These are phyloP conservation scores for Zymoseptoria brevis DNA, from an alignment of 2,329 filamentous ascomycete genomes.

Conservation along the genomic window DNA sequence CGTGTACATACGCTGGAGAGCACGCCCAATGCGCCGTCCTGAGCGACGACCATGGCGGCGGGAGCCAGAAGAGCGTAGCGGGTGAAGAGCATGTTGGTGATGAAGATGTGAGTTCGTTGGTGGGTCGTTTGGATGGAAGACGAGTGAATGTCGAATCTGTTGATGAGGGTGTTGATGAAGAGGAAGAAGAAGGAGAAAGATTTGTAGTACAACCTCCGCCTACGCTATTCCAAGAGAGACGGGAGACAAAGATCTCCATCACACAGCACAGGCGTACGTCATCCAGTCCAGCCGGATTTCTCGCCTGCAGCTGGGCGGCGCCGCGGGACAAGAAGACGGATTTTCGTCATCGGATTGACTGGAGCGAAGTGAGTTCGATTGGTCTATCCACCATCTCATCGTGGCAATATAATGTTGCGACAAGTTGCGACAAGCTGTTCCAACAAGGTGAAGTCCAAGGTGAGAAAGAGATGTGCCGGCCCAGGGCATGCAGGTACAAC, in stretches of 20 bases:
- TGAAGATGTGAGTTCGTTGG: background rate
- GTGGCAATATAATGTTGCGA: too few relatives aligned
- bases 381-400: too few relatives aligned
- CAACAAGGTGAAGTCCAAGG: background rate
- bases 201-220: background rate
- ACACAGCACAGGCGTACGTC: too few relatives aligned
- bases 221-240: too few relatives aligned
- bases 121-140: background rate
- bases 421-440: too few relatives aligned
- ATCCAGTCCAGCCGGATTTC: too few relatives aligned
- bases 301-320: too few relatives aligned
- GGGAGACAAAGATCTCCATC: too few relatives aligned
- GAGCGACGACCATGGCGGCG: background rate
- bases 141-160: background rate
- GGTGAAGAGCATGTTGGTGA: background rate
- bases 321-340: too few relatives aligned
- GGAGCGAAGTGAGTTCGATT: too few relatives aligned
- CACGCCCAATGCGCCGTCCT: background rate
- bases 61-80: background rate
- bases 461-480: background rate
- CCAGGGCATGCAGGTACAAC: background rate
- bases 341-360: too few relatives aligned
- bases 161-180: background rate
- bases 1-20: background rate
- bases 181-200: background rate